Percentiles rank a stretch among this genome's conserved stretches.
phyloP scores from a whole-genome alignment of 177 flowering plant genomes.

The Tripterygium wilfordii region DNA sequence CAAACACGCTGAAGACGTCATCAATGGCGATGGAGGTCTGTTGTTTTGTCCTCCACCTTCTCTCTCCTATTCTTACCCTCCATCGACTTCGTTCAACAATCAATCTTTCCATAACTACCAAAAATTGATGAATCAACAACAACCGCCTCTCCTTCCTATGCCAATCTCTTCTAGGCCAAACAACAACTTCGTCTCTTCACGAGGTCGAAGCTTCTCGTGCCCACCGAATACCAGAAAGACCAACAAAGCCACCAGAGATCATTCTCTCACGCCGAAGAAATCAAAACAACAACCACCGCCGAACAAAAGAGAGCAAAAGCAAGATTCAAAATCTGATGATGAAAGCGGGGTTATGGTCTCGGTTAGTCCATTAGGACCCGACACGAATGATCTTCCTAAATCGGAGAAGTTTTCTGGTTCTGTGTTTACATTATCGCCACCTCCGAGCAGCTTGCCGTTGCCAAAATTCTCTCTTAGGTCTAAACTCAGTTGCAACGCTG shows the following conservation, averaged over 20 bases:
- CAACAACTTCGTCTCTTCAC: slow-evolving; percentile 12
- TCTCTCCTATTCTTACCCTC: slow-evolving; percentile 15
- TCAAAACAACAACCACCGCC: slow-evolving; percentile 17
- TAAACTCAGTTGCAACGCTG: slow-evolving; percentile 53
- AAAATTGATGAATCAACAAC: slow-evolving; percentile 4
- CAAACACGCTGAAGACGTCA: slow-evolving; percentile 12
- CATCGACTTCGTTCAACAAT: neutral
- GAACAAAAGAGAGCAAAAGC: too few species aligned
- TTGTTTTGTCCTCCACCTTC: slow-evolving; percentile 12
- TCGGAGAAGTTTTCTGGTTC: slow-evolving; percentile 34
- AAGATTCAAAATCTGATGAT: slow-evolving; percentile 4
- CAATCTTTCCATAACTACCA: neutral
- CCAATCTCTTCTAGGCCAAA: slow-evolving; percentile 16
- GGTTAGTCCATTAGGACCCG: slow-evolving; percentile 36
- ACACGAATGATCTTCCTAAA: slow-evolving; percentile 44
- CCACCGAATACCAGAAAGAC: slow-evolving; percentile 16
- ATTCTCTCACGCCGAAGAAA: slow-evolving; percentile 27
- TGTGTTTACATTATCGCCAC: slow-evolving; percentile 51
- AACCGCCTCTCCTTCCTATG: slow-evolving; percentile 64
- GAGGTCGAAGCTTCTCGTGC: slow-evolving; percentile 9
- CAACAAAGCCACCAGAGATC: slow-evolving; percentile 17
- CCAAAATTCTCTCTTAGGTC: slow-evolving; percentile 71
- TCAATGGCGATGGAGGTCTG: slow-evolving; percentile 16
- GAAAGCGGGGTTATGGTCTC: slow-evolving; percentile 3
- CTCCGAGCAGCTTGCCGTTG: slow-evolving; percentile 87